Evolutionary conservation across 164 flowering plant genomes (phyloP).

Genomic region (Buxus sempervirens): DNA sequence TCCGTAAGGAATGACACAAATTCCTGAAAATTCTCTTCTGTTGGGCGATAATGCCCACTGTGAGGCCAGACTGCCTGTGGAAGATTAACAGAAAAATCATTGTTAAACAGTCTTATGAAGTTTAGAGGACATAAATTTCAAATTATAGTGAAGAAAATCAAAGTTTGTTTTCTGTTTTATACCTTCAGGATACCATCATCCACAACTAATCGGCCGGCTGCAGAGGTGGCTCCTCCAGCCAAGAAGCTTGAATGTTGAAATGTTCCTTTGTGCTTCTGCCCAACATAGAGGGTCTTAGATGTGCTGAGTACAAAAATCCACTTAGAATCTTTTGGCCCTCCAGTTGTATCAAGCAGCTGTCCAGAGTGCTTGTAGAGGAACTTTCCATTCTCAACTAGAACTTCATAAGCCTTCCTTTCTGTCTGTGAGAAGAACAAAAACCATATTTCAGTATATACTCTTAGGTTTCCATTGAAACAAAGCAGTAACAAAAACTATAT

Average conservation of each 20-base stretch:
- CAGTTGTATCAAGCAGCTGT: conserved; percentile 53
- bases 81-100: neutral
- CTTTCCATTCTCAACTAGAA: conserved; percentile 54
- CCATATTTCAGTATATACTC: neutral
- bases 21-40: conserved; percentile 82
- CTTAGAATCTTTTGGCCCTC: conserved; percentile 55
- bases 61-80: conserved; percentile 94
- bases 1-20: conserved; percentile 65
- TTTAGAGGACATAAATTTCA: neutral
- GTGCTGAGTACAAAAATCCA: conserved; percentile 98
- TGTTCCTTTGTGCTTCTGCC: conserved; percentile 72
- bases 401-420: conserved; percentile 77
- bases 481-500: neutral
- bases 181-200: conserved; percentile 78
- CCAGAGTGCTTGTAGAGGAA: conserved; percentile 54
- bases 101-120: neutral
- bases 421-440: conserved; percentile 34
- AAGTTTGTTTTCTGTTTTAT: neutral
- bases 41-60: conserved; percentile 96
- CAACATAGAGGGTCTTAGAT: conserved; percentile 69
- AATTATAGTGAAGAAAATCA: neutral
- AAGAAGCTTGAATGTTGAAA: conserved; percentile 97
- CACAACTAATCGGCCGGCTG: conserved; percentile 84
- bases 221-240: conserved; percentile 97
- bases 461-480: neutral